Evolutionary conservation across 495 filamentous ascomycete genomes (phyloP), one percentile per base, ranked within the genome.

Genomic region (Lophiotrema nucula): DNA sequence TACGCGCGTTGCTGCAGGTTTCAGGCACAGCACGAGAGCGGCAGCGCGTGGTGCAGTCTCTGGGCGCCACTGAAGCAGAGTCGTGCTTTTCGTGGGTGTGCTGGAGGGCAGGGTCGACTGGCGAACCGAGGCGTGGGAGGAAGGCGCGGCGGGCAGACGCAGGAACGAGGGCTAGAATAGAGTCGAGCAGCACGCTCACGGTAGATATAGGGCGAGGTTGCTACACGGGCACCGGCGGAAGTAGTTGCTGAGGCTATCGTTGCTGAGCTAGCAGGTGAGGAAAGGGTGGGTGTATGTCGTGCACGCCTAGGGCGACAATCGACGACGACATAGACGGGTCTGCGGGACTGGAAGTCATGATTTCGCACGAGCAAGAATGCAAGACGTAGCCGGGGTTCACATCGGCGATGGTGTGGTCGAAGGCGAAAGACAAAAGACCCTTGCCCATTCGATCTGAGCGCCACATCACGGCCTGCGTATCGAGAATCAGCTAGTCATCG

Each of bases 401-500:
- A 56, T 56, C 53, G 53, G 26, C 53, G 53, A 56, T 56, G 53
- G 38, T 42, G 50, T 11, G 31, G 31, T 35, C n/a, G 31, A 35
- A 35, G 31, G 31, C 8, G 31, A 35, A 35, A n/a, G n/a, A n/a
- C n/a, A n/a, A n/a, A n/a, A n/a, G n/a, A n/a, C n/a, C n/a, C 31
- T 8, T n/a, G 31, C 31, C n/a, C 21, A 11, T 25, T 16, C 51
- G 51, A 54, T 54, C 41, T 24, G 12, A 3, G 39, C 12, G 51
- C 5, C 39, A 45, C 51, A 37, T 54, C 35, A 41, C 15, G 51
- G 12, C 16, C 12, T 18, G 8, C 10, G 11, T 22, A 47, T 47
- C 44, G 44, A 47, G 18, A 27, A 43, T 11, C 11, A 11, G 44
- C 44, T 10, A 13, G 18, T 24, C 44, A 47, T 47, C 44, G 44